These are phyloP conservation scores for Colletotrichum nymphaeae DNA, from an alignment of 2,329 filamentous ascomycete genomes.

Conservation along the genomic window DNA sequence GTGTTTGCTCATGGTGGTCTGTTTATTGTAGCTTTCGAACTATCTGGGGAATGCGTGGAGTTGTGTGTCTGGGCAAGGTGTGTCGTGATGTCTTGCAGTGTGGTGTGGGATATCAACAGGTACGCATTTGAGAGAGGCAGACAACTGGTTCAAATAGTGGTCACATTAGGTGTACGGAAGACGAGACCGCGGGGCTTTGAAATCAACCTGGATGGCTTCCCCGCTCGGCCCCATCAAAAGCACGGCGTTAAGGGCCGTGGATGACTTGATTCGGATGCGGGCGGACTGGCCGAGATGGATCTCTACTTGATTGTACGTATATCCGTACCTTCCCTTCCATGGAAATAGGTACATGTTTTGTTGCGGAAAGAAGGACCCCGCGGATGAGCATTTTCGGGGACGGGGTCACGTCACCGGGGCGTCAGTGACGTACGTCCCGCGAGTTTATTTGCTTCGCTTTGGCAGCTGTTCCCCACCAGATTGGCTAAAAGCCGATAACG, in stretches of 20 bases:
- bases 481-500: constrained; percentile 4
- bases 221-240: neutral
- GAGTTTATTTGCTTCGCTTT: constrained; percentile 1
- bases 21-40: neutral
- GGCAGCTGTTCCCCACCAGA: neutral
- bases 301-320: neutral
- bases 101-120: neutral
- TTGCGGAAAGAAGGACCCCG: neutral
- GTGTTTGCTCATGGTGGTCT: constrained; percentile 50
- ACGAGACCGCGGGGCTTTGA: neutral
- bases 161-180: neutral
- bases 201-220: constrained; percentile 7
- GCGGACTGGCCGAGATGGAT: neutral
- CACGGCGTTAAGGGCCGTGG: neutral
- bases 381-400: neutral
- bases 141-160: neutral
- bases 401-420: constrained; percentile 29
- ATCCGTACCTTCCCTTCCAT: neutral
- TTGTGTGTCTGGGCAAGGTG: neutral
- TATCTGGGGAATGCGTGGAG: neutral
- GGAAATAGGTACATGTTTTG: too few species aligned
- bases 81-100: neutral
- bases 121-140: neutral
- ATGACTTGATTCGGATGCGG: neutral
- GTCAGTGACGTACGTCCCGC: constrained; percentile 27